Conservation (phyloP, 169 alveolate species). For the Eimeria necatrix region DNA sequence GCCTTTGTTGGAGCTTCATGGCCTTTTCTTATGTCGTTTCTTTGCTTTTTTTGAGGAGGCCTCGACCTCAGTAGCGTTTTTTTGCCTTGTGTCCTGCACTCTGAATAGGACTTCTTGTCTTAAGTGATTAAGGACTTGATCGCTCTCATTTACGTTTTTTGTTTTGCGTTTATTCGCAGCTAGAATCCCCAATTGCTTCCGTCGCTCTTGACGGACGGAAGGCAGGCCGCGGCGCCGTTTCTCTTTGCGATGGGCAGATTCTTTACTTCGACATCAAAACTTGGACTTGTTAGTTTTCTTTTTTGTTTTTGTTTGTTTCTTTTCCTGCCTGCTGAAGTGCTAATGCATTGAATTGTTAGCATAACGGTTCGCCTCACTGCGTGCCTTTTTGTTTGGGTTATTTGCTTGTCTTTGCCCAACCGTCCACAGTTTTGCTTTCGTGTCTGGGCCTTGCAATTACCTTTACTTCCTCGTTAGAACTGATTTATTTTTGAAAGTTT, state of each 20-base stretch:
- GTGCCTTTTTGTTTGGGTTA: neutral
- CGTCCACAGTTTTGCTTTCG: too few species aligned
- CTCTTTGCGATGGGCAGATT: conserved; percentile 7
- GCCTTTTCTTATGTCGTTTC: too few species aligned
- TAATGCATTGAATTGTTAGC: neutral
- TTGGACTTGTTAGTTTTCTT: conserved; percentile 21
- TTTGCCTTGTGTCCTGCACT: too few species aligned
- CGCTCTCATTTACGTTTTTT: neutral
- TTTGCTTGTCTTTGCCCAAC: neutral
- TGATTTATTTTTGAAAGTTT: too few species aligned
- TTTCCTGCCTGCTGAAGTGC: neutral
- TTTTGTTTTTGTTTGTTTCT: neutral
- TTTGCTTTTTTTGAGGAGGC: too few species aligned
- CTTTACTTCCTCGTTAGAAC: too few species aligned
- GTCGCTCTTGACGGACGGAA: conserved; percentile 16
- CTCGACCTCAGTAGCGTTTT: too few species aligned
- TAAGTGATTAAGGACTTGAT: too few species aligned
- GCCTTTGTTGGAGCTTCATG: too few species aligned
- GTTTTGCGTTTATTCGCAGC: neutral
- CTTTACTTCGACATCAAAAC: conserved; percentile 31
- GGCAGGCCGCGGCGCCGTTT: neutral
- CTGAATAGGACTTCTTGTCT: too few species aligned
- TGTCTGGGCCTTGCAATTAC: too few species aligned
- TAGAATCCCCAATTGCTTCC: neutral
- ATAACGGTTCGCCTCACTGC: neutral